Evolutionary conservation across 352 stramenopile species (phyloP), one percentile per base, ranked within the genome.

Genomic region (Pythium utonaiense): DNA sequence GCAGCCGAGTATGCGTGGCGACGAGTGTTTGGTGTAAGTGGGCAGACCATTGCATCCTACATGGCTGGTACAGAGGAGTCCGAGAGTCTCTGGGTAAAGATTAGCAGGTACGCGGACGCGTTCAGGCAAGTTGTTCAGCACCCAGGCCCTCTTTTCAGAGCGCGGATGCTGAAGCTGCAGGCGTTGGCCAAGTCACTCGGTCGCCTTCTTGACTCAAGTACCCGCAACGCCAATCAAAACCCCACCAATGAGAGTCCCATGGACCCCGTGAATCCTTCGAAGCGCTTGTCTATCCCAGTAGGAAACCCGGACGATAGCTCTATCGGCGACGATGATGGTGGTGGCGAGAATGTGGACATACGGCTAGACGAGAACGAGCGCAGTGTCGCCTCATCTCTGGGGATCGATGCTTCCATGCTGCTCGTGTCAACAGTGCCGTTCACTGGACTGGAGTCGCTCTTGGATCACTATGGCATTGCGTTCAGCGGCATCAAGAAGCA

Each of bases 1-100:
- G 71, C 73, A 1, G 77, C 77, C 52, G 60, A 70, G 19, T 85
- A 80, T 60, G 70, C 73, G 36, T 85, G 75, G 75, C 60, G 57
- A 36, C 59, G 75, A 3, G 62, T 70, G 0, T 62, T 85, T 19
- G 69, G 71, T 1, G 34, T 47, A 0, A 42, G 31, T 28, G 48
- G 33, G 19, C 51, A 28, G 5, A 63, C 57, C 10, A 52, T 82
- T 3, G 60, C 61, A 19, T 64, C 28, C 14, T 70, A 68, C 6
- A 78, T 84, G 73, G 53, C 53, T 13, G 59, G 60, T 1, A 57
- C 45, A 8, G 55, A 65, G 40, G 47, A 58, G 14, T 44, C 61
- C 0, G 66, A 74, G 31, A 60, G 41, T 12, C 51, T 74, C 1
- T 66, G 42, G 62, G 50, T 19, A 19, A 71, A 69, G 48, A 8